Evolutionary conservation across 2,329 filamentous ascomycete species (phyloP).

Genomic region (Pestalotiopsis fici): DNA sequence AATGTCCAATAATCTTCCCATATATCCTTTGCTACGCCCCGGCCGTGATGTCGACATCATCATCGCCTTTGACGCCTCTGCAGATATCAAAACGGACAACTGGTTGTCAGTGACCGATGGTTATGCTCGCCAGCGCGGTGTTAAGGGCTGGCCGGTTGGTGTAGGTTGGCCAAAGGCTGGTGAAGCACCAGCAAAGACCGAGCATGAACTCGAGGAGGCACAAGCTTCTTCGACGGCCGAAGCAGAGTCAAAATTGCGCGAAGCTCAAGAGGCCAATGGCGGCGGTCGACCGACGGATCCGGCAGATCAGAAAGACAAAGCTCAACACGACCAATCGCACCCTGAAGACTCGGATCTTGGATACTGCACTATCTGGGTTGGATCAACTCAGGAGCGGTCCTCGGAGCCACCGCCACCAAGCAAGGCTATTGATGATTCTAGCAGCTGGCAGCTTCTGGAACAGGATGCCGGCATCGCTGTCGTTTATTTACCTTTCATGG

Average conservation of each 20-base stretch:
- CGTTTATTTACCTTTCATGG: slow-evolving; percentile 86
- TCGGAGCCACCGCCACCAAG: slow-evolving; percentile 51
- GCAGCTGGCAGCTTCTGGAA: slow-evolving; percentile 69
- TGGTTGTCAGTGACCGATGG: slow-evolving; percentile 95
- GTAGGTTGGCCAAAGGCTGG: slow-evolving; percentile 82
- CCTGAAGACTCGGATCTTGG: slow-evolving; percentile 65
- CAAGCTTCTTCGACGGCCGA: slow-evolving; percentile 61
- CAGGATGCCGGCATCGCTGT: slow-evolving; percentile 85
- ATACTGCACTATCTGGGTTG: slow-evolving; percentile 96
- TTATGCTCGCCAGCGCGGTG: slow-evolving; percentile 84
- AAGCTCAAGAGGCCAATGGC: slow-evolving; percentile 43
- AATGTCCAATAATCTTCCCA: slow-evolving; percentile 97
- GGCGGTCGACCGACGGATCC: slow-evolving; percentile 27
- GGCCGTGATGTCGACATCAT: slow-evolving; percentile 88
- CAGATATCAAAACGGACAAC: slow-evolving; percentile 91
- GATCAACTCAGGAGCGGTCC: slow-evolving; percentile 74
- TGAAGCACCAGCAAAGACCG: slow-evolving; percentile 60
- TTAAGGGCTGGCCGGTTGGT: slow-evolving; percentile 93
- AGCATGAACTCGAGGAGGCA: slow-evolving; percentile 67
- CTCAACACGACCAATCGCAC: slow-evolving; percentile 41
- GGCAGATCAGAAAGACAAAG: slow-evolving; percentile 27
- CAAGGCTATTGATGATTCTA: slow-evolving; percentile 60
- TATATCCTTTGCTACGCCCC: slow-evolving; percentile 88
- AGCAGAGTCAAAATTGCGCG: slow-evolving; percentile 62
- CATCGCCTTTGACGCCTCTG: slow-evolving; percentile 91